These are phyloP conservation scores for Cladosporium sp. DNA, from an alignment of 2,329 filamentous ascomycete species.

Conservation along the genomic window DNA sequence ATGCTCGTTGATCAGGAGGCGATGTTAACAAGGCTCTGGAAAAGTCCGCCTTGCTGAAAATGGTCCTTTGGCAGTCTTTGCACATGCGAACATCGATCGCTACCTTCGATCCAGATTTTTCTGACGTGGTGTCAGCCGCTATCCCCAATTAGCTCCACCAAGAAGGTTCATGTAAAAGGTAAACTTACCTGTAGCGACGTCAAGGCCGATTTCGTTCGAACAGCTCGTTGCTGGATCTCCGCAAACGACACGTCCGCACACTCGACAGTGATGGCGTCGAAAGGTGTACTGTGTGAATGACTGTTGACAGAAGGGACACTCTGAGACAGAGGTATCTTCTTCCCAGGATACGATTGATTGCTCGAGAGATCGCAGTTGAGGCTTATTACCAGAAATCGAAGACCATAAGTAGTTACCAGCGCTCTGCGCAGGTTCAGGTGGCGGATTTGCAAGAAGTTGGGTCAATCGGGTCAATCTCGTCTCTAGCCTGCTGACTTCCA, in stretches of 20 bases:
- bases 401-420: conserved; percentile 53
- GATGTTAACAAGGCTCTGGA: conserved; percentile 62
- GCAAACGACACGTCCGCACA: conserved; percentile 91
- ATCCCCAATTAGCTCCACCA: conserved; percentile 26
- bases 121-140: conserved; percentile 33
- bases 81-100: conserved; percentile 87
- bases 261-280: conserved; percentile 86
- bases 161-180: conserved; percentile 12
- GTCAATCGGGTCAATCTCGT: conserved; percentile 90
- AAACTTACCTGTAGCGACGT: conserved; percentile 61
- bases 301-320: conserved; percentile 93
- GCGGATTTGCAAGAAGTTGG: conserved; percentile 71
- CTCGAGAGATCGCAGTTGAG: conserved; percentile 70
- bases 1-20: conserved; percentile 72
- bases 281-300: conserved; percentile 94
- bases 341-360: conserved; percentile 95
- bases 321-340: conserved; percentile 73
- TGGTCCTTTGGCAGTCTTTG: conserved; percentile 72
- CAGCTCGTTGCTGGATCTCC: conserved; percentile 80
- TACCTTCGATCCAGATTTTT: conserved; percentile 50
- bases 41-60: conserved; percentile 76
- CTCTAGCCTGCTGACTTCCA: conserved; percentile 86
- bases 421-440: conserved; percentile 55
- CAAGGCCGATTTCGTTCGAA: conserved; percentile 77
- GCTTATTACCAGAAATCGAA: conserved; percentile 59